Percentiles rank a stretch among this genome's conserved stretches.
Evolutionary conservation across 208 protist species (phyloP).

Genomic region (Giardia muris): DNA sequence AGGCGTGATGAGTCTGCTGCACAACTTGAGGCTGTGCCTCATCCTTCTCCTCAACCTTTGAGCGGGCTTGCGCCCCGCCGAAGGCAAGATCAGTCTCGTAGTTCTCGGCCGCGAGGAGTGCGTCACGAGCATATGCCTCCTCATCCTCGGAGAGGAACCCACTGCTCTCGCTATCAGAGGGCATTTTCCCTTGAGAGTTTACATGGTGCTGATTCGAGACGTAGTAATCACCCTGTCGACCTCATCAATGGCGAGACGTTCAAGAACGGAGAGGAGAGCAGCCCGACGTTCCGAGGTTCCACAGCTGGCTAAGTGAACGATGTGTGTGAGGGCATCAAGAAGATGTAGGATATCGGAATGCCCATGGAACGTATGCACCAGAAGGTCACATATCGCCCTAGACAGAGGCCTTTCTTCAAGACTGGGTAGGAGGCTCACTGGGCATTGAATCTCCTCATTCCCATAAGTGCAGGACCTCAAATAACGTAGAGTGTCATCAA

Average conservation of each 20-base stretch:
- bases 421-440: neutral
- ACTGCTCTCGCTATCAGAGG: neutral
- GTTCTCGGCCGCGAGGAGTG: neutral
- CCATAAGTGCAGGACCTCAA: neutral
- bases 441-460: too few relatives aligned
- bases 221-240: neutral
- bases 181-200: neutral
- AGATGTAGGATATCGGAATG: neutral
- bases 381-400: neutral
- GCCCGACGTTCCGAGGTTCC: neutral
- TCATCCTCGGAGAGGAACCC: neutral
- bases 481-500: neutral
- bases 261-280: neutral
- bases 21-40: neutral
- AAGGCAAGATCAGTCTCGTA: neutral
- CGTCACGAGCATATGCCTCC: neutral
- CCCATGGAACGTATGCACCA: neutral
- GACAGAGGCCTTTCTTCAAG: neutral
- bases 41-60: neutral
- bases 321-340: neutral
- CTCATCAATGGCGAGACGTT: neutral
- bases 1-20: neutral
- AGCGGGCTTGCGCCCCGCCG: neutral
- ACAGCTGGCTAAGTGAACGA: neutral
- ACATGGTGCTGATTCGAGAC: neutral